Evolutionary conservation across 768 basidiomycete species (phyloP), one percentile per base, ranked within the genome.

Genomic region (Lactarius evosmus): DNA sequence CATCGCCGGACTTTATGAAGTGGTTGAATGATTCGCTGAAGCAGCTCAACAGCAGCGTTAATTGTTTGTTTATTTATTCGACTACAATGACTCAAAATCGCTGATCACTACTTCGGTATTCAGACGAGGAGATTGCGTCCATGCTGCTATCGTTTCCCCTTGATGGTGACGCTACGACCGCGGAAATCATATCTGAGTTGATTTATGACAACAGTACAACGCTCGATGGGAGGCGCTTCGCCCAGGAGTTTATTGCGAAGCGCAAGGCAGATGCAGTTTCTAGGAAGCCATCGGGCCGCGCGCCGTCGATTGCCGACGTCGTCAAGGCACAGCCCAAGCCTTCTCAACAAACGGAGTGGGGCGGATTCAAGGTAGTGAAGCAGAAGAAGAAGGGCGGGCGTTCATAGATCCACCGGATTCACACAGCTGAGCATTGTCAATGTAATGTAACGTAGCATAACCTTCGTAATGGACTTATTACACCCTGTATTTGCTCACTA

Each of bases 181-280:
- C 85, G 50, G 97, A 99, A 76, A 88, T 97, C 72, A 98, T 99
- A 68, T 91, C 92, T 27, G 97, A 98, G 73, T 82, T 91, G 49
- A 95, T 98, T 65, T 99, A 98, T 72, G 87, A 89, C 58, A 95
- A 91, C 72, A 96, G 93, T 68, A 91, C 94, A 25, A 98, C 92
- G 2, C 84, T 99, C 56, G 95, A 98, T 71, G 97, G 97, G 6
- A 83, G 95, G 56, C 85, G 96, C 40, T 99, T 98, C 72, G 95
- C 97, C 4, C 82, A 91, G 14, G 95, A 98, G 68, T 99, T 93
- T 70, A 85, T 94, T 58, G 83, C 81, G 66, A 91, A 85, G 72
- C 88, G 97, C 57, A 95, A 94, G 76, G 83, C 82, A 22, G 96
- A 98, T 73, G 89, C 86, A 0, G 73, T 72, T 36, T 78, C 82